A percentile compares a stretch with the other conserved stretches of the same genome.
These are phyloP conservation scores for Salix arbutifolia DNA, from an alignment of 345 rosid genomes.

Conservation along the genomic window DNA sequence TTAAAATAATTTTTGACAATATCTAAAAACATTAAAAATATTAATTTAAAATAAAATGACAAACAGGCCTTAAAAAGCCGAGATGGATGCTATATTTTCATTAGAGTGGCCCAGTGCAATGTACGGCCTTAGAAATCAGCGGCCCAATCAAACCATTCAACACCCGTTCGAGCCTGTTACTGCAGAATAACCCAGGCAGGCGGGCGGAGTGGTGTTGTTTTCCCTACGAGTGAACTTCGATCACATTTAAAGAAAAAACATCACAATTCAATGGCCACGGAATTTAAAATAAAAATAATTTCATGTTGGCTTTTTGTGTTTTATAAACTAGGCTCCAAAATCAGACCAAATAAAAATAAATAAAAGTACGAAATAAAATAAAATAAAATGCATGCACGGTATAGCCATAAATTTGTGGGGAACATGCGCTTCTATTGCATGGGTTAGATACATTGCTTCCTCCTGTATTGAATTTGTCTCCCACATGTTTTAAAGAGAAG, in stretches of 20 bases:
- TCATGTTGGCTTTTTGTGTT: not conserved
- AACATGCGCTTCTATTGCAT: not conserved
- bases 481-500: not conserved
- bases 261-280: not conserved
- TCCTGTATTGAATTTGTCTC: constrained; percentile 3
- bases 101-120: no score
- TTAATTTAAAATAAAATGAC: no score
- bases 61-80: no score
- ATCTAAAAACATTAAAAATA: no score
- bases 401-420: no score
- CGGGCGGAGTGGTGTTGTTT: not conserved
- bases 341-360: no score
- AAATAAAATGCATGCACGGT: no score
- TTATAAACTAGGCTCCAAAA: not conserved
- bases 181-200: not conserved
- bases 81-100: no score
- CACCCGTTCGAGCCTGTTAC: not conserved
- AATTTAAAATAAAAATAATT: not conserved
- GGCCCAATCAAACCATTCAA: no score
- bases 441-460: constrained; percentile 12
- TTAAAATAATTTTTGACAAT: no score
- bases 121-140: no score
- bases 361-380: no score
- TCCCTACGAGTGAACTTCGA: not conserved
- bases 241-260: not conserved